Evolutionary conservation across 2,329 filamentous ascomycete species (phyloP), one percentile per base, ranked within the genome.

Genomic region (Phoma sp.): DNA sequence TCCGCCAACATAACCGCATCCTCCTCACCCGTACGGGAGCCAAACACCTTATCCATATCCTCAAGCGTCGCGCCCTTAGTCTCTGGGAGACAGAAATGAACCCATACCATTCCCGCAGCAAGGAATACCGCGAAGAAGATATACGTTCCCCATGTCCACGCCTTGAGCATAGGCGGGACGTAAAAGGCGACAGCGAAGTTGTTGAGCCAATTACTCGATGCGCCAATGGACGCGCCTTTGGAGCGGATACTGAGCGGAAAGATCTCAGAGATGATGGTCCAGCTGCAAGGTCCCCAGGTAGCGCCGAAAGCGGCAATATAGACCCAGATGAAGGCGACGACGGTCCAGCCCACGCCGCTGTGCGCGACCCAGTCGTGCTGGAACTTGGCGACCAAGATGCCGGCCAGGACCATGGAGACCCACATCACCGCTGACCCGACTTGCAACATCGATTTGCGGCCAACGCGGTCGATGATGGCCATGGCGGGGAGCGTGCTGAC

Each of bases 401-500:
- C 67, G 4, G 64, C 66, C 18, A 71, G 56, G 13, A 70, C 55
- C 60, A 69, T 66, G 33, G 51, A 79, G 63, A 59, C 68, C 65
- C n/a, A 72, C 70, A 47, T 74, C 60, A 66, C 75, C 59, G 58
- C 39, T 13, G 66, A 67, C 1, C 85, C 85, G 10, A 84, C 85
- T 2, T 74, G 74, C 30, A 87, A 78, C 27, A 81, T 80, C 10
- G 79, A 82, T 3, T 79, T 81, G 4, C 82, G 79, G 4, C 83
- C 83, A 80, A 83, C 86, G 55, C 77, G 77, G 59, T 88, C 85
- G 1, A 83, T 81, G 11, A 82, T 77, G 22, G 86, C 70, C 55
- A 83, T 77, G 0, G 80, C 84, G 0, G 84, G 83, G 25, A 87
- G 78, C 0, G 84, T 84, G 42, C 82, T 75, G n/a, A 77, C 74